Evolutionary conservation across 805 yeast genomes (phyloP).

Genomic region (Kodamaea kaohsiungensis): DNA sequence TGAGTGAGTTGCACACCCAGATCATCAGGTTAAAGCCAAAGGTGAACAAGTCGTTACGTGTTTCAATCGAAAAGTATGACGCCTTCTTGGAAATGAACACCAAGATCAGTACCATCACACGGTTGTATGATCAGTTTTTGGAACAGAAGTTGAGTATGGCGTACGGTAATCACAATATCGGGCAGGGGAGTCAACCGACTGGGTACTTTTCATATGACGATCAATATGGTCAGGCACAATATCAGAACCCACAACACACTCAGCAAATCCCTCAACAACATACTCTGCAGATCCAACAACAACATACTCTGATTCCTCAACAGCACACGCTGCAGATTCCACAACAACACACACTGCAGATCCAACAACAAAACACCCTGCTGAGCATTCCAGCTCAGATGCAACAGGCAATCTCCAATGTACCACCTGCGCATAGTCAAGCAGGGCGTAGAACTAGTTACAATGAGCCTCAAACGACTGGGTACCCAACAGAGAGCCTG

Average conservation of each 20-base stretch:
- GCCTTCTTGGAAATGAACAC: slow-evolving; percentile 69
- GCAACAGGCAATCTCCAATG: slow-evolving; percentile 1
- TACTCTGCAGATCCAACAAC: neutral
- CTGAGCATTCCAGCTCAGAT: neutral
- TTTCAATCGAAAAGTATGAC: slow-evolving; percentile 63
- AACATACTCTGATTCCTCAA: neutral
- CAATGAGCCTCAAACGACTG: neutral
- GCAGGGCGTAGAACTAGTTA: neutral
- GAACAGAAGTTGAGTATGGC: slow-evolving; percentile 50
- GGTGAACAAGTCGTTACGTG: slow-evolving; percentile 57
- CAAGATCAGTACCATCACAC: slow-evolving; percentile 72
- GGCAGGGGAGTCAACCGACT: neutral
- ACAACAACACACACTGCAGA: neutral
- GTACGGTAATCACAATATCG: slow-evolving; percentile 29
- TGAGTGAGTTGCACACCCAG: slow-evolving; percentile 59
- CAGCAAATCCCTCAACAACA: neutral
- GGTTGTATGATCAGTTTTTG: slow-evolving; percentile 73
- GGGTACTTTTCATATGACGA: neutral
- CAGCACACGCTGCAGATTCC: neutral
- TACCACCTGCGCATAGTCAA: neutral
- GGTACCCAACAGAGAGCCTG: neutral
- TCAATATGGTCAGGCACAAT: neutral
- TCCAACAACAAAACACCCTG: neutral
- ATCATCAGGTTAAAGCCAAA: slow-evolving; percentile 69
- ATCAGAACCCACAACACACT: neutral